Base-by-base conservation (phyloP, 768 basidiomycete genomes). In the Rhodotorula graminis region DNA sequence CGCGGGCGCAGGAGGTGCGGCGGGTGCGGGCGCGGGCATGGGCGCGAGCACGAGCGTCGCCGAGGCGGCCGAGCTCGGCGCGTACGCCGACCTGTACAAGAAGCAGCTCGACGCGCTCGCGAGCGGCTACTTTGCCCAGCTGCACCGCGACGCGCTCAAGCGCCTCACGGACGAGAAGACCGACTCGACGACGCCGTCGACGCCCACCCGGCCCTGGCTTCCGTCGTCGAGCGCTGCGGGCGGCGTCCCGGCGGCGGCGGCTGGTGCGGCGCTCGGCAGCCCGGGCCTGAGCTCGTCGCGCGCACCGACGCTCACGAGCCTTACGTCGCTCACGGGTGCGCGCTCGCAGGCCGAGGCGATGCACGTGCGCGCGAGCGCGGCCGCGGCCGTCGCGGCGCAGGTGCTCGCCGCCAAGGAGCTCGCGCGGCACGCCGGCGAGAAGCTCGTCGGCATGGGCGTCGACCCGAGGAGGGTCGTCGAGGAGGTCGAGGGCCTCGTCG, bases 371-470 rank as follows among this genome's bases (percentile, higher is more conserved):
- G 76, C 76, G 2, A 67, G 73, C 3, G 76, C 76, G 21, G 73
- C 71, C 3, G 76, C 76, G 0, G 76, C 76, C 21, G 68, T 77
- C 56, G 71, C 76, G 0, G 76, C 76, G 42, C 72, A 74, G 27
- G 76, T 75, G 3, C 67, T 77, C 67, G 76, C 76, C 3, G 76
- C 76, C 15, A 71, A 74, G 42, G 71, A 72, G 33, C 67, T 77
- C 58, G 73, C 76, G 1, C 37, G 56, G 12, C 46, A 47, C 9
- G 76, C 76, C 12, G 66, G 65, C 1, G 37, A 72, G 47, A 31
- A 58, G 29, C 61, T 77, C 44, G 56, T 37, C 29, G 25, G 15
- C 4, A 42, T 63, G 14, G 70, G 70, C 0, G 55, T 27, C 11
- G 65, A 67, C 21, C 47, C 65, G 58, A 49, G 65, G 33, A 33